These are phyloP conservation scores for Metschnikowia aberdeeniae DNA, from an alignment of 805 yeast genomes.

Conservation along the genomic window DNA sequence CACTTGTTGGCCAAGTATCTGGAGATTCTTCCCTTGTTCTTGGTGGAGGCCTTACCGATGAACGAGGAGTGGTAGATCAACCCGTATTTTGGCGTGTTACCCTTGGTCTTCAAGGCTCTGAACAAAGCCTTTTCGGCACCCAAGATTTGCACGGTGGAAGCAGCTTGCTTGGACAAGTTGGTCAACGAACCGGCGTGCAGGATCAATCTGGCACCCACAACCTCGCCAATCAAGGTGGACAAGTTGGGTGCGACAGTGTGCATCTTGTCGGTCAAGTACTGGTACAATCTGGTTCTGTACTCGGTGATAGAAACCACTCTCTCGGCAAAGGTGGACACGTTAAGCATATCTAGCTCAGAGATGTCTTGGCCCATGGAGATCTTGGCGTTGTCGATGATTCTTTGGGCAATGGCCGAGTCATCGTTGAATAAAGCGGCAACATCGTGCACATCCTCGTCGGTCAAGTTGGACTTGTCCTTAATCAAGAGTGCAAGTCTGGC, in stretches of 20 bases:
- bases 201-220: constrained; percentile 96
- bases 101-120: constrained; percentile 97
- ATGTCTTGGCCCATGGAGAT: constrained; percentile 99
- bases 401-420: constrained; percentile 86
- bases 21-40: constrained; percentile 98
- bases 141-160: constrained; percentile 95
- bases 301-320: constrained; percentile 90
- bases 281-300: constrained; percentile 78
- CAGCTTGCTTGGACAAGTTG: constrained; percentile 96
- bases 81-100: constrained; percentile 98
- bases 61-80: constrained; percentile 93
- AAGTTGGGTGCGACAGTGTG: constrained; percentile 92
- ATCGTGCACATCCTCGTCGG: constrained; percentile 93
- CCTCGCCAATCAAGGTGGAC: constrained; percentile 82
- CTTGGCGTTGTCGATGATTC: constrained; percentile 89
- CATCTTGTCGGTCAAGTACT: constrained; percentile 93
- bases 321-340: constrained; percentile 85
- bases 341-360: constrained; percentile 89
- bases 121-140: constrained; percentile 99
- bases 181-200: constrained; percentile 96
- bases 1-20: constrained; percentile 98
- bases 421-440: constrained; percentile 86
- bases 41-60: constrained; percentile 97
- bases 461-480: constrained; percentile 79
- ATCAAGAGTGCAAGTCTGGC: constrained; percentile 80